Percentiles rank a stretch among this genome's conserved stretches.
These are phyloP conservation scores for Avena atlantica DNA, from an alignment of 176 grass and related monocot genomes.

Conservation along the genomic window DNA sequence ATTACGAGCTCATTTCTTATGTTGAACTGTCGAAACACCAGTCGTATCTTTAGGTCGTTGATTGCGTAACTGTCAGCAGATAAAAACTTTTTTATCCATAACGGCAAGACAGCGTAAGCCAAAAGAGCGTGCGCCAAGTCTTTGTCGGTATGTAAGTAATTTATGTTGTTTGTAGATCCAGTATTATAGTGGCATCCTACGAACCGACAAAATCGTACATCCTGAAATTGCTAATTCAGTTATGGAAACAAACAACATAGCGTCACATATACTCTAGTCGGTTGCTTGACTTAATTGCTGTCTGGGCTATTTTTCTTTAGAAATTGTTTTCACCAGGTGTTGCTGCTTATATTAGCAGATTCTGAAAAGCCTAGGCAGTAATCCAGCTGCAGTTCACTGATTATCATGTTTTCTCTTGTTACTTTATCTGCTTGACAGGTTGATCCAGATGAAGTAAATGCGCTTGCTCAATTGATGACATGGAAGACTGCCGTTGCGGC, in stretches of 20 bases:
- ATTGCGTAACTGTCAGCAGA: background rate
- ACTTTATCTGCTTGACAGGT: conserved; percentile 52
- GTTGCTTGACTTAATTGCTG: background rate
- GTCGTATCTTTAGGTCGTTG: background rate
- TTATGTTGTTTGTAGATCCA: background rate
- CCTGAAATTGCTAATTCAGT: background rate
- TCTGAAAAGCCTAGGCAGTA: background rate
- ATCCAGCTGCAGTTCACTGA: background rate
- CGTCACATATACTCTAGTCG: background rate
- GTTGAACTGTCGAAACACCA: background rate
- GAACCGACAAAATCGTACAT: background rate
- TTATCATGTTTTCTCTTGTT: conserved; percentile 19
- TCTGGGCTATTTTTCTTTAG: background rate
- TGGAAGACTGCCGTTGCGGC: conserved; percentile 97
- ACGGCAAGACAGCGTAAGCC: background rate
- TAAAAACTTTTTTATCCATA: background rate
- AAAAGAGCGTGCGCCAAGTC: background rate
- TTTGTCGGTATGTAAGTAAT: background rate
- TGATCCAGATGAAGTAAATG: conserved; percentile 94
- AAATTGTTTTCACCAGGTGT: background rate
- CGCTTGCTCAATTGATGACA: conserved; percentile 97
- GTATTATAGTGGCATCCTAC: background rate
- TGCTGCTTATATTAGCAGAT: conserved; percentile 4
- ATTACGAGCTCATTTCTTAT: background rate
- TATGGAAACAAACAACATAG: conserved; percentile 9